Percentiles rank a stretch among this genome's conserved stretches.
Evolutionary conservation across 1,284 basidiomycete genomes (phyloP).

Genomic region (Trametes pubescens): DNA sequence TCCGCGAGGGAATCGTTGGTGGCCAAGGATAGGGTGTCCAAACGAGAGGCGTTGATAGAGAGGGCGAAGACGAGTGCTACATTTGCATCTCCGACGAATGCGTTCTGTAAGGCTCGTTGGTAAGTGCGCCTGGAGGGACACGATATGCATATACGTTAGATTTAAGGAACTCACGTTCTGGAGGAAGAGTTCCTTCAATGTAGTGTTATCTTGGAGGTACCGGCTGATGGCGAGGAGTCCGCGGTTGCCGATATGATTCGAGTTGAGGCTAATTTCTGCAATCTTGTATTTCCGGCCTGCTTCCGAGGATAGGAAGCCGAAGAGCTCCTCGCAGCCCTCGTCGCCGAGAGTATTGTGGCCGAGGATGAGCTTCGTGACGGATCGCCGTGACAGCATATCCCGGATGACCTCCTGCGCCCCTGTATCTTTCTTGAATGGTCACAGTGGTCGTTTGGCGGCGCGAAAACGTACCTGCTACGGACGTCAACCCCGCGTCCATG

Average conservation of each 20-base stretch:
- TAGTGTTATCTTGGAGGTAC: conserved; percentile 58
- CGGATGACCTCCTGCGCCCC: conserved; percentile 60
- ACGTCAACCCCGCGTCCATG: conserved; percentile 35
- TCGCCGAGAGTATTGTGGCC: conserved; percentile 67
- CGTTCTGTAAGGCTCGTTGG: conserved; percentile 48
- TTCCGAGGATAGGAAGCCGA: conserved; percentile 60
- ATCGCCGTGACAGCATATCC: conserved; percentile 50
- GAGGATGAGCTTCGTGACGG: conserved; percentile 59
- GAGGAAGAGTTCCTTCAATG: conserved; percentile 57
- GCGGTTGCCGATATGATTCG: conserved; percentile 60
- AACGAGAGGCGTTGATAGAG: conserved; percentile 57
- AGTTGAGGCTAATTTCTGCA: conserved; percentile 63
- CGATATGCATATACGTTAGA: background rate
- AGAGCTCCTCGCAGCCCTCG: conserved; percentile 63
- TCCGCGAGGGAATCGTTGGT: conserved; percentile 55
- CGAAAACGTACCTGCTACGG: conserved; percentile 30
- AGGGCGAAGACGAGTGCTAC: conserved; percentile 48
- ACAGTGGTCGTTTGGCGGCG: background rate
- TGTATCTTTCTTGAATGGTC: conserved; percentile 27
- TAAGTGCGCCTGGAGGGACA: background rate
- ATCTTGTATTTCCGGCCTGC: conserved; percentile 57
- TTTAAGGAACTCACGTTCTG: conserved; percentile 57
- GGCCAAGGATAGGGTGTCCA: conserved; percentile 55
- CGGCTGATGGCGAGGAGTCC: conserved; percentile 61
- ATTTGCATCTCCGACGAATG: conserved; percentile 48